Evolutionary conservation across 148 eudicot species (phyloP), one percentile per base, ranked within the genome.

Genomic region (Mesembryanthemum crystallinum): DNA sequence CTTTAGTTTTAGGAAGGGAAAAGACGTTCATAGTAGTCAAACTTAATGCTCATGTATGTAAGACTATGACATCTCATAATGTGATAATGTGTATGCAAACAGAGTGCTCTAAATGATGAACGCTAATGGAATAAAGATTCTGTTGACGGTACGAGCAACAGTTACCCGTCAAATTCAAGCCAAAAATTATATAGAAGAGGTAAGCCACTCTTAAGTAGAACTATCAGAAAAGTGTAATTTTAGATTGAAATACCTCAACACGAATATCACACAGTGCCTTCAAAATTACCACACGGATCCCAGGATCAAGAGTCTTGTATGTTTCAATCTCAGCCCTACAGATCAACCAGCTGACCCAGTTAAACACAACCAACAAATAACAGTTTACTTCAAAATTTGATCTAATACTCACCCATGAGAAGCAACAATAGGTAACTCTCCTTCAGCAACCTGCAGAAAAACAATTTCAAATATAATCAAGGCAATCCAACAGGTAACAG

Each of bases 191-290:
- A n/a, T 57, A 23, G 25, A 57, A 23, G 27, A 57, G n/a, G 61
- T 35, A 33, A 76, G 68, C 59, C 66, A 30, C 58, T 37, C 25
- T 49, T 7, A 67, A 17, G 59, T 39, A 57, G 37, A 69, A 20
- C 43, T 69, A 65, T 59, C 14, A 43, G 15, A 28, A 58, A 72
- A 39, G 32, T 66, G 57, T 59, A 64, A 21, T 35, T 43, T 55
- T 27, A 55, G 32, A 27, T 43, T 25, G 66, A 74, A n/a, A 51
- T 85, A 94, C 98, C 98, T 94, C 97, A 79, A 94, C 98, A 51
- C 98, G 98, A 74, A 94, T 94, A 78, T 94, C 98, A 69, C 98
- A 94, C 25, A 94, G 76, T 52, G 98, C 98, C 84, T 94, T 94
- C 72, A 94, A 79, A 74, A 94, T 94, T 72, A 86, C 87, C 52